Evolutionary conservation across 1,284 basidiomycete species (phyloP).

Genomic region (Leccinum subspadiceum): DNA sequence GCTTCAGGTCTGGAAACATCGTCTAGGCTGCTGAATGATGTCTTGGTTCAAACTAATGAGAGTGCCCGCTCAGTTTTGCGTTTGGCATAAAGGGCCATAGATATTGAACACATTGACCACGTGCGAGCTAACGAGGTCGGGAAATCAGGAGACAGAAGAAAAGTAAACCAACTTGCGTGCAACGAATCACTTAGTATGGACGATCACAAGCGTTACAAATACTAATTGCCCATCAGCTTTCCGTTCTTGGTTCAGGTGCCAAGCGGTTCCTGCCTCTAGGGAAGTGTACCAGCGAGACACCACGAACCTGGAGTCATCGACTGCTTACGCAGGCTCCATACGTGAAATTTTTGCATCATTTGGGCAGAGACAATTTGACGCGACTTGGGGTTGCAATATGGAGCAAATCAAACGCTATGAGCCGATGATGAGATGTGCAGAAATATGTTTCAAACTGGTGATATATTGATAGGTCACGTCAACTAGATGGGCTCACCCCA

Average conservation of each 20-base stretch:
- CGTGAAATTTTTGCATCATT: constrained; percentile 34
- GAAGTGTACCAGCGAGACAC: constrained; percentile 36
- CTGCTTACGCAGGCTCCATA: constrained; percentile 28
- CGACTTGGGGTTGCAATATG: background rate
- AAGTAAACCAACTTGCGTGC: background rate
- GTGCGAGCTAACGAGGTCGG: background rate
- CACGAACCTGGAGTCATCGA: constrained; percentile 34
- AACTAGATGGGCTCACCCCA: constrained; percentile 18
- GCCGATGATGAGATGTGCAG: background rate
- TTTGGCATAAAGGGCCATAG: no score
- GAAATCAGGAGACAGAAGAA: background rate
- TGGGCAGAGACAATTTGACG: constrained; percentile 21
- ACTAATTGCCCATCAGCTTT: constrained; percentile 40
- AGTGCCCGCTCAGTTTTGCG: no score
- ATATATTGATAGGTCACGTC: constrained; percentile 12
- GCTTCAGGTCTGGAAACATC: no score
- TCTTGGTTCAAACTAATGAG: no score
- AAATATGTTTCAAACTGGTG: constrained; percentile 8
- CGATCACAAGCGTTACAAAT: background rate
- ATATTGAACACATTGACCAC: background rate
- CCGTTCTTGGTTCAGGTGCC: constrained; percentile 39
- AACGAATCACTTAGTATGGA: background rate
- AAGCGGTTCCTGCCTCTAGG: constrained; percentile 35
- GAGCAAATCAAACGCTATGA: background rate
- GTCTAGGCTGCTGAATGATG: no score